These are phyloP conservation scores for Micractinium conductrix DNA, from an alignment of 139 green algal genomes.

Conservation along the genomic window DNA sequence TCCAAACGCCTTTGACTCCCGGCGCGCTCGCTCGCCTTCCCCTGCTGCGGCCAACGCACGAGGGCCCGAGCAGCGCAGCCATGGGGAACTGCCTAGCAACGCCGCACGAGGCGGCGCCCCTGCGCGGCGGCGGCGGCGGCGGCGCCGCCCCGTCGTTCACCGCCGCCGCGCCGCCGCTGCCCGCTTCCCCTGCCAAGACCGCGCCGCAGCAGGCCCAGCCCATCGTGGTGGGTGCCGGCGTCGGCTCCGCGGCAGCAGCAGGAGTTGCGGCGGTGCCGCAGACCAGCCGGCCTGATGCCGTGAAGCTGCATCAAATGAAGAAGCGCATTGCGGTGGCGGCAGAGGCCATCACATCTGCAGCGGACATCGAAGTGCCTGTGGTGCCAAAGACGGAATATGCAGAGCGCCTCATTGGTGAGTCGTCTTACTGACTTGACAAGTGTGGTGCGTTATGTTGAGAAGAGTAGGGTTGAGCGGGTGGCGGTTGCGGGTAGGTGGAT, in stretches of 20 bases:
- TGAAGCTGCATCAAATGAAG: conserved; percentile 28
- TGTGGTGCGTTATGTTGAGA: too few relatives aligned
- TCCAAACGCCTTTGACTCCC: too few relatives aligned
- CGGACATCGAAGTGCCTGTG: conserved; percentile 51
- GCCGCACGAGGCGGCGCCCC: not conserved
- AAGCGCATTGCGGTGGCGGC: conserved; percentile 67
- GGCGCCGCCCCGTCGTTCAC: not conserved
- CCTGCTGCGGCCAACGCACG: too few relatives aligned
- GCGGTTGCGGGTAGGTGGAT: not conserved
- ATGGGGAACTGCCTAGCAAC: conserved; percentile 31
- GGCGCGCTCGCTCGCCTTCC: too few relatives aligned
- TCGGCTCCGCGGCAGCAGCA: not conserved
- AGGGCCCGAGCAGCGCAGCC: not conserved
- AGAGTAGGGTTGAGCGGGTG: not conserved
- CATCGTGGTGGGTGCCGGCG: not conserved
- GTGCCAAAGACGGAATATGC: conserved; percentile 51
- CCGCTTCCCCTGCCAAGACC: not conserved
- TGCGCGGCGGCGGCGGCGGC: too few relatives aligned
- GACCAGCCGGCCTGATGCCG: not conserved
- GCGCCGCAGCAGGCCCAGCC: not conserved
- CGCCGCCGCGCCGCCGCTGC: not conserved
- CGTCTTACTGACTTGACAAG: not conserved
- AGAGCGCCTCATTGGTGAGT: conserved; percentile 25
- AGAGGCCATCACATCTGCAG: conserved; percentile 42
- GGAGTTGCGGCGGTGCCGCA: not conserved